Evolutionary conservation across 495 filamentous ascomycete species (phyloP).

Genomic region (Daldinia bambusicola): DNA sequence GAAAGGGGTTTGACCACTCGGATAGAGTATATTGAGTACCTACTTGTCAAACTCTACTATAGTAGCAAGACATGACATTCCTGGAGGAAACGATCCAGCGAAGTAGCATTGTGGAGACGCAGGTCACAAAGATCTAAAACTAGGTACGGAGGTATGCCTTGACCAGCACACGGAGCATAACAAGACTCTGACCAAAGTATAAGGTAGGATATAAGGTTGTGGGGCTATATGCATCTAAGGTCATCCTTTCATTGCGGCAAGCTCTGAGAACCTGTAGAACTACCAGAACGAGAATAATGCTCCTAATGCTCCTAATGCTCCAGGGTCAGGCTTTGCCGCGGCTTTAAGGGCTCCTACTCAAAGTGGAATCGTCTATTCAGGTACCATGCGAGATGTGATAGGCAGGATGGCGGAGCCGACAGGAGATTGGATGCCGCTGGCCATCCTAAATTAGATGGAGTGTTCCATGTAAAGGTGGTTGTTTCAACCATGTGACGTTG

Average conservation of each 20-base stretch:
- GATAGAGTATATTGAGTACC: conserved; percentile 28
- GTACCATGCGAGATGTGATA: conserved; percentile 46
- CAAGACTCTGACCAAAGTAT: conserved; percentile 18
- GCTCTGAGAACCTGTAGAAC: neutral
- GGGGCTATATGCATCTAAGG: conserved; percentile 35
- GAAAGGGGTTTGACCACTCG: conserved; percentile 25
- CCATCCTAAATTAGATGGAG: conserved; percentile 40
- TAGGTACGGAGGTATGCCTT: conserved; percentile 13
- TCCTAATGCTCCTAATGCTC: neutral
- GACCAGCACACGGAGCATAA: conserved; percentile 4
- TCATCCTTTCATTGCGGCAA: conserved; percentile 41
- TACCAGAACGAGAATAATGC: neutral
- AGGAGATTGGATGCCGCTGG: conserved; percentile 38
- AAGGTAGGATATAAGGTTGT: conserved; percentile 17
- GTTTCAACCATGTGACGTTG: conserved; percentile 48
- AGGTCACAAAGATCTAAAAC: conserved; percentile 25
- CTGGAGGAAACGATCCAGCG: conserved; percentile 42
- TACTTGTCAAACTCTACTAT: conserved; percentile 27
- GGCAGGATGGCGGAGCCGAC: conserved; percentile 9
- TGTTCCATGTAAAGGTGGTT: conserved; percentile 45
- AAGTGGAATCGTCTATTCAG: conserved; percentile 45
- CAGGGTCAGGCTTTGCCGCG: conserved; percentile 34
- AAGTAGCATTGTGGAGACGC: conserved; percentile 38
- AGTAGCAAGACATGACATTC: conserved; percentile 41
- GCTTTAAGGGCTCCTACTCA: conserved; percentile 42